Evolutionary conservation across 2,329 filamentous ascomycete genomes (phyloP).

Genomic region (Talaromyces sp.): DNA sequence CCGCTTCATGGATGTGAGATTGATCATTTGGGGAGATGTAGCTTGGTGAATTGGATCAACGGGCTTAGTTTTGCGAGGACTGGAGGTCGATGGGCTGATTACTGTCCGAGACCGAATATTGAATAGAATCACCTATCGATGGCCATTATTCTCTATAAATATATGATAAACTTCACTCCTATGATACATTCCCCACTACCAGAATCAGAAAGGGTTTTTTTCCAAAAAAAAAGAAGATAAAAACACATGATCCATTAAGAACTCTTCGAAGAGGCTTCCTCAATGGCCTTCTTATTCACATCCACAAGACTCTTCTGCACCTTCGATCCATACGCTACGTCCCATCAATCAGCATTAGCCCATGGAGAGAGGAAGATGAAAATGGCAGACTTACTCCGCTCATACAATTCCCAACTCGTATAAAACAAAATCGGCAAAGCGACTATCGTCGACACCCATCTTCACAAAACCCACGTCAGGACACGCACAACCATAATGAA

Average conservation of each 20-base stretch:
- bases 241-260: neutral
- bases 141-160: neutral
- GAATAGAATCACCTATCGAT: neutral
- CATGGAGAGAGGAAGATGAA: neutral
- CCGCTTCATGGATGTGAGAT: constrained; percentile 66
- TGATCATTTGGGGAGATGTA: constrained; percentile 69
- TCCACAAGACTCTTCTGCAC: constrained; percentile 16
- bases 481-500: neutral
- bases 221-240: too few species aligned
- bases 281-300: neutral
- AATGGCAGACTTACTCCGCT: constrained; percentile 23
- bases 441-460: constrained; percentile 28
- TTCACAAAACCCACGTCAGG: constrained; percentile 12
- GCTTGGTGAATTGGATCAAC: constrained; percentile 64
- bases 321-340: constrained; percentile 16
- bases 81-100: constrained; percentile 65
- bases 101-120: neutral
- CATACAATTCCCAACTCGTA: constrained; percentile 27
- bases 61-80: constrained; percentile 68
- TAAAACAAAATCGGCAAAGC: constrained; percentile 28
- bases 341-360: neutral
- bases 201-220: too few species aligned
- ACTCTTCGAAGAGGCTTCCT: neutral
- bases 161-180: constrained; percentile 2
- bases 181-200: neutral